A percentile compares a stretch with the other conserved stretches of the same genome.
phyloP scores from a whole-genome alignment of 192 early-diverging fungal species.

The Coemansia sp. region DNA sequence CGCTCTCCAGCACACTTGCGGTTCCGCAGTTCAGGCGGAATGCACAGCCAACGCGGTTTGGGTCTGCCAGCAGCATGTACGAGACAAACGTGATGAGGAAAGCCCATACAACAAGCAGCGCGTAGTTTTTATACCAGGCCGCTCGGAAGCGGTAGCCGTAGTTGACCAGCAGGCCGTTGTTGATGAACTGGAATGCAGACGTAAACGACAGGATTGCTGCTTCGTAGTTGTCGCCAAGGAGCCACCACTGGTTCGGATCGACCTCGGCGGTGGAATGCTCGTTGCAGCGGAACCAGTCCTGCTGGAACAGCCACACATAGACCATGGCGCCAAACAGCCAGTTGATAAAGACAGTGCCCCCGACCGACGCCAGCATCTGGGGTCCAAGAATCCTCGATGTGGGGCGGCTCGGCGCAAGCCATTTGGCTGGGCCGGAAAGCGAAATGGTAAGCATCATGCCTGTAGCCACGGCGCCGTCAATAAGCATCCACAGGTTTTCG shows the following conservation, averaged over 20 bases:
- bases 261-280: constrained; percentile 59
- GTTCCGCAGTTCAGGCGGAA: constrained; percentile 76
- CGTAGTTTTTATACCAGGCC: constrained; percentile 55
- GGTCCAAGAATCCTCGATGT: constrained; percentile 65
- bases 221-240: constrained; percentile 70
- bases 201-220: constrained; percentile 53
- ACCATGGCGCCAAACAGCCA: constrained; percentile 37
- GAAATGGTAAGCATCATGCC: constrained; percentile 55
- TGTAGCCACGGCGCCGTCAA: constrained; percentile 63
- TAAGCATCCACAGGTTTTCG: constrained; percentile 64
- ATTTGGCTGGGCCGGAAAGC: constrained; percentile 40
- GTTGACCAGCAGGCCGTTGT: constrained; percentile 60
- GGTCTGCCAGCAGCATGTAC: constrained; percentile 58
- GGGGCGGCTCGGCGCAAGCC: constrained; percentile 55
- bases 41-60: constrained; percentile 56
- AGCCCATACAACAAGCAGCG: constrained; percentile 56
- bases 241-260: constrained; percentile 63
- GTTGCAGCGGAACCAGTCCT: constrained; percentile 61
- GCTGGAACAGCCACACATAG: constrained; percentile 57
- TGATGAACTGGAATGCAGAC: constrained; percentile 62
- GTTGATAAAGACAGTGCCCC: constrained; percentile 64
- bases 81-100: constrained; percentile 55
- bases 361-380: constrained; percentile 60
- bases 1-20: constrained; percentile 27
- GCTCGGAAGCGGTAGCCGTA: constrained; percentile 57